Conservation (phyloP, 2,329 filamentous ascomycete species). For the Periconia digitata region DNA sequence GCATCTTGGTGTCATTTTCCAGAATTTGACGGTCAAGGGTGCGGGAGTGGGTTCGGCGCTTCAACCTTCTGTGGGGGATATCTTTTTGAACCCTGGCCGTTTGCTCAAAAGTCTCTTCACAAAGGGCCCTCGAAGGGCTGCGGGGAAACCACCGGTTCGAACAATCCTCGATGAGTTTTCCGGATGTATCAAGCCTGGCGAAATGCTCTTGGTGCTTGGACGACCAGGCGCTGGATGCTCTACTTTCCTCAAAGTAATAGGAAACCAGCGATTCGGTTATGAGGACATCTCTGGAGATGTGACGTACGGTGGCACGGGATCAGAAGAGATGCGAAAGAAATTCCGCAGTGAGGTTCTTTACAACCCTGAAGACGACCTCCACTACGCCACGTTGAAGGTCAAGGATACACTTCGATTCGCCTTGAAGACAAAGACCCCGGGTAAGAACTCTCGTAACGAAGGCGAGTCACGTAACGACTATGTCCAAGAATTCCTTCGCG, state of each 20-base stretch:
- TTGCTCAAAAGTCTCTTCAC: conserved; percentile 55
- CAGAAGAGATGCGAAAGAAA: conserved; percentile 55
- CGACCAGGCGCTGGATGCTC: conserved; percentile 71
- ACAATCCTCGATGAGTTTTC: conserved; percentile 67
- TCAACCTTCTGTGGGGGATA: conserved; percentile 63
- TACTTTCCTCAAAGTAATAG: conserved; percentile 68
- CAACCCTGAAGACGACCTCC: conserved; percentile 75
- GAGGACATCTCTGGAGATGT: conserved; percentile 59
- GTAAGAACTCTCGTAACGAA: conserved; percentile 60
- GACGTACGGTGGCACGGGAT: conserved; percentile 57
- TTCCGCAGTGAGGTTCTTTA: conserved; percentile 70
- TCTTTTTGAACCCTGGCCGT: conserved; percentile 60
- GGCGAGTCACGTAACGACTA: conserved; percentile 65
- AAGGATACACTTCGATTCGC: conserved; percentile 75
- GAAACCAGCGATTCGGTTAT: conserved; percentile 65
- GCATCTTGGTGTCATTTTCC: conserved; percentile 69
- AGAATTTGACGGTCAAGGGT: conserved; percentile 64
- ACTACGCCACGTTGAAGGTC: conserved; percentile 77
- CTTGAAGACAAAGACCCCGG: conserved; percentile 67
- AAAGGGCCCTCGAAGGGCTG: conserved; percentile 44
- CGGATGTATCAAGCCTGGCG: conserved; percentile 71
- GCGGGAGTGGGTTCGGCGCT: conserved; percentile 63
- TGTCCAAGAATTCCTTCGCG: conserved; percentile 62
- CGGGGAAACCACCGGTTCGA: conserved; percentile 58
- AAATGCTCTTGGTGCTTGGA: conserved; percentile 71